Percentiles rank a stretch among this genome's conserved stretches.
Evolutionary conservation across 129 eudicot species (phyloP).

Genomic region (Artemisia annua): DNA sequence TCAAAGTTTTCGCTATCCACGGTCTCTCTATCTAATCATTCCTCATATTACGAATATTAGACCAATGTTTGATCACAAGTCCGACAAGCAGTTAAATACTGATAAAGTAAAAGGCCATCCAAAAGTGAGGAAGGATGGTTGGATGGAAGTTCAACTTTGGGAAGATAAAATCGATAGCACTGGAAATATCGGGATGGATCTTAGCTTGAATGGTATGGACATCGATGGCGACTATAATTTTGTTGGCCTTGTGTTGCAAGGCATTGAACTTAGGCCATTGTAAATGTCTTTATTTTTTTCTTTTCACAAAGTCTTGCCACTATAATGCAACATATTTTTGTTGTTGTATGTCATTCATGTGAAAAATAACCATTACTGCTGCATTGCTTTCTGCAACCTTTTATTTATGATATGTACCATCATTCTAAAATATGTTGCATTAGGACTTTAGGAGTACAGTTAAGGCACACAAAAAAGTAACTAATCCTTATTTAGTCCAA

Average conservation of each 20-base stretch:
- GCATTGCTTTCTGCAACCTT: too few species aligned
- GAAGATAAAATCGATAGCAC: constrained; percentile 9
- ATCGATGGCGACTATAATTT: constrained; percentile 14
- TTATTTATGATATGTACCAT: too few species aligned
- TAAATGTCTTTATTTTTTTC: not conserved
- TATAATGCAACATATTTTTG: too few species aligned
- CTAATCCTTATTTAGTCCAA: too few species aligned
- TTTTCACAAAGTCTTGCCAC: too few species aligned
- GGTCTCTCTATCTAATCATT: not conserved
- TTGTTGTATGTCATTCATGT: too few species aligned
- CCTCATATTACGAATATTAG: not conserved
- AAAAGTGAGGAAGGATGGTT: constrained; percentile 16
- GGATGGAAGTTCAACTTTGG: constrained; percentile 16
- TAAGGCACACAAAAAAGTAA: too few species aligned
- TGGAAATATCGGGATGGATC: constrained; percentile 7
- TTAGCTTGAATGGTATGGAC: constrained; percentile 14
- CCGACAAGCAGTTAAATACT: not conserved
- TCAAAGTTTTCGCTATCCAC: not conserved
- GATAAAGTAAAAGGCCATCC: constrained; percentile 16
- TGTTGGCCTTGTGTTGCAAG: constrained; percentile 22
- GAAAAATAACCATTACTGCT: too few species aligned
- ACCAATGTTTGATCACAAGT: constrained; percentile 3
- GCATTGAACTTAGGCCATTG: constrained; percentile 22
- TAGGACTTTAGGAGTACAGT: too few species aligned
- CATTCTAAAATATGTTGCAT: too few species aligned